Percentiles rank a stretch among this genome's conserved stretches.
Conservation (phyloP, 2,329 filamentous ascomycete genomes). For the Aspergillus caelatus region DNA sequence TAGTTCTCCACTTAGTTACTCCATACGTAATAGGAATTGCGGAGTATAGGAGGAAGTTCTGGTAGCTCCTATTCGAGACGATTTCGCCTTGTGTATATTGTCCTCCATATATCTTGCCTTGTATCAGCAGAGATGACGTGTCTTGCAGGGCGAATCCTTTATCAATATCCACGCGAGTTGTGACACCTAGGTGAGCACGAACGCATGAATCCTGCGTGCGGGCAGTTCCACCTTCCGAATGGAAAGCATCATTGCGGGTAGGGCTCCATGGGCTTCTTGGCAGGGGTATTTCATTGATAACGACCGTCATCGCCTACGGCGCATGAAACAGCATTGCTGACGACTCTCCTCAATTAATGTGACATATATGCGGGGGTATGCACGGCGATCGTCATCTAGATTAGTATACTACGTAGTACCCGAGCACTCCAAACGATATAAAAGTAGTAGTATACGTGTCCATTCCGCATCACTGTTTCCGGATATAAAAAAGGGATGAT, state of each 20-base stretch:
- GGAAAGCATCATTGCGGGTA: not conserved
- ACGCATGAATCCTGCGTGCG: not conserved
- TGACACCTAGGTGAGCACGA: not conserved
- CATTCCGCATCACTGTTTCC: not conserved
- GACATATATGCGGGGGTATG: not conserved
- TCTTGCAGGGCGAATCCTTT: not conserved
- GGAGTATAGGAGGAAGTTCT: not conserved
- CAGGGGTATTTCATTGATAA: slow-evolving; percentile 2
- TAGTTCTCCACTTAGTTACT: not conserved
- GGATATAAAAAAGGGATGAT: not conserved
- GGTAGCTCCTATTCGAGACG: not conserved
- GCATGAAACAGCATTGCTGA: not conserved
- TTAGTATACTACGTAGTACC: too few relatives aligned
- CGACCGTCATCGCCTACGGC: not conserved
- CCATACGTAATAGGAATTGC: not conserved
- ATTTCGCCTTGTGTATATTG: not conserved
- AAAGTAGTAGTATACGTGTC: not conserved
- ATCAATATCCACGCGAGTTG: not conserved
- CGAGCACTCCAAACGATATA: not conserved
- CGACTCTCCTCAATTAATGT: not conserved
- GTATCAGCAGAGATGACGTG: not conserved
- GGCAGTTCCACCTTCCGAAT: not conserved
- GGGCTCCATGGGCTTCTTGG: slow-evolving; percentile 1
- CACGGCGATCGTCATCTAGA: not conserved
- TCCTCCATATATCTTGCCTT: not conserved